These are phyloP conservation scores for Dothidotthia symphoricarpi DNA, from an alignment of 2,329 filamentous ascomycete species.

Conservation along the genomic window DNA sequence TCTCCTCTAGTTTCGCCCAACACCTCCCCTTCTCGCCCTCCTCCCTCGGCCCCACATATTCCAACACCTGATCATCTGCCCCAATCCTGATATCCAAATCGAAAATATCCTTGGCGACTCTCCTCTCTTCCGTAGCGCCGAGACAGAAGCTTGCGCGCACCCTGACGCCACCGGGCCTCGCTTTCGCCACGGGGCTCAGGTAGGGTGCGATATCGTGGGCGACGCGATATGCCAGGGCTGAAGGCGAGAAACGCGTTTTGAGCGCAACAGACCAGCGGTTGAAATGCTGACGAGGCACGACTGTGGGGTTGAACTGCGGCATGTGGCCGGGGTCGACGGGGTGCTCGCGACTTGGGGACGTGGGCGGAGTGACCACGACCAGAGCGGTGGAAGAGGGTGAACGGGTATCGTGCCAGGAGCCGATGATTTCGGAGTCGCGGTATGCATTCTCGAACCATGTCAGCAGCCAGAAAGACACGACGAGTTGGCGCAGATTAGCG, in stretches of 20 bases:
- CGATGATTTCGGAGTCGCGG: conserved; percentile 46
- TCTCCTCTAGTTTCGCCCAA: conserved; percentile 44
- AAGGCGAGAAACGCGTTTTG: conserved; percentile 42
- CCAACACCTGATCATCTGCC: conserved; percentile 40
- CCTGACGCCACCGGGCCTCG: conserved; percentile 42
- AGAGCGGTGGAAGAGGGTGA: conserved; percentile 43
- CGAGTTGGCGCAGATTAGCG: conserved; percentile 43
- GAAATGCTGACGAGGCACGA: conserved; percentile 22
- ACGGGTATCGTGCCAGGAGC: conserved; percentile 46
- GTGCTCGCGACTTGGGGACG: conserved; percentile 19
- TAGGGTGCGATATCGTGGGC: conserved; percentile 42
- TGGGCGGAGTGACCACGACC: conserved; percentile 33
- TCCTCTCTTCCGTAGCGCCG: conserved; percentile 28
- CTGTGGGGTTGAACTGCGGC: conserved; percentile 18
- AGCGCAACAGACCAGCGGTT: conserved; percentile 46
- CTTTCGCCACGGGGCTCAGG: conserved; percentile 44
- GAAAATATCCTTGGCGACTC: conserved; percentile 43
- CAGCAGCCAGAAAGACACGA: conserved; percentile 45
- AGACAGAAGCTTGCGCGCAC: conserved; percentile 49
- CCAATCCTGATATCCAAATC: conserved; percentile 48
- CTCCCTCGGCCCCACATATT: conserved; percentile 46
- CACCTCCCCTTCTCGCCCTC: conserved; percentile 44
- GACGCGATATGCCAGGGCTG: conserved; percentile 43
- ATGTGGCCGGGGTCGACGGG: conserved; percentile 31
- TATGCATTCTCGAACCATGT: conserved; percentile 42